phyloP scores from a whole-genome alignment of 345 rosid species.

The Arabis hirsuta region DNA sequence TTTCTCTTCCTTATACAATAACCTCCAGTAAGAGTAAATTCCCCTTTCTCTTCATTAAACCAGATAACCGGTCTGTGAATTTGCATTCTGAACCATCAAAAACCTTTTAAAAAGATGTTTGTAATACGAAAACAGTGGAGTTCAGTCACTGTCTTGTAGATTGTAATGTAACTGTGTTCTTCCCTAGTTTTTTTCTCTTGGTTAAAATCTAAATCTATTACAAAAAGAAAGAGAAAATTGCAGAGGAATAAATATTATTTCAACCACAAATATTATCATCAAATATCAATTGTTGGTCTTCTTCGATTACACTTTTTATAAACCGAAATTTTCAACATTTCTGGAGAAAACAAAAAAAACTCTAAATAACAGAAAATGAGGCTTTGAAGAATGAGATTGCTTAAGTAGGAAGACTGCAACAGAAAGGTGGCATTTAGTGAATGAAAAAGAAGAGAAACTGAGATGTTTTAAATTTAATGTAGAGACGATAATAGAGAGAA shows the following conservation, averaged over 20 bases:
- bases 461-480: neutral
- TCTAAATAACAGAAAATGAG: neutral
- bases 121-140: slow-evolving; percentile 20
- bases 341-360: neutral
- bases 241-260: neutral
- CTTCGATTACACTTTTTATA: neutral
- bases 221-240: neutral
- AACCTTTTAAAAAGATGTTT: neutral
- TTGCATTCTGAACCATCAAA: slow-evolving; percentile 13
- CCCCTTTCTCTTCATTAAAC: neutral
- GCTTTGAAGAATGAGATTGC: slow-evolving; percentile 27
- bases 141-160: neutral
- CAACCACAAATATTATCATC: too few relatives aligned
- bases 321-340: neutral
- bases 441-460: slow-evolving; percentile 8
- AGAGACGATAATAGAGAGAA: neutral
- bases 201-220: neutral
- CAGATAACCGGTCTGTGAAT: slow-evolving; percentile 10
- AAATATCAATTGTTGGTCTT: too few relatives aligned
- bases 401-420: slow-evolving; percentile 27
- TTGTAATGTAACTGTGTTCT: neutral
- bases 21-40: slow-evolving; percentile 8
- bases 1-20: neutral
- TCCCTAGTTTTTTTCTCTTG: neutral
- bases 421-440: slow-evolving; percentile 30